These are phyloP conservation scores for Penicillium atrosanguineum DNA, from an alignment of 495 filamentous ascomycete species.

Conservation along the genomic window DNA sequence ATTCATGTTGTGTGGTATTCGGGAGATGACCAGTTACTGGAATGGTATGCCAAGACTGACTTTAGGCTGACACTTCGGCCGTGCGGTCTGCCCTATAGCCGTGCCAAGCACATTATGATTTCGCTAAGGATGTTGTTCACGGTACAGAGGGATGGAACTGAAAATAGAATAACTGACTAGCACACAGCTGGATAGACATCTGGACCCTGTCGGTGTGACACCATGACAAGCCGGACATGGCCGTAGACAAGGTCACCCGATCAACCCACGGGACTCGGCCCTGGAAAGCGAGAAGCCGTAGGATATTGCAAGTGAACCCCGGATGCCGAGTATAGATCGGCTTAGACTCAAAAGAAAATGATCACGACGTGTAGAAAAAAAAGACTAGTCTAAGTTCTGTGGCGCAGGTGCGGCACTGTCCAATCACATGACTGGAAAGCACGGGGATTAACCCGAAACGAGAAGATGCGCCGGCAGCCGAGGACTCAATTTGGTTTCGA, in stretches of 20 bases:
- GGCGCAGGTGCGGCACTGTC: conserved; percentile 1
- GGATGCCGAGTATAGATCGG: conserved; percentile 5
- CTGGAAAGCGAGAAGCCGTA: background rate
- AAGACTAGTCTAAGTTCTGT: conserved; percentile 1
- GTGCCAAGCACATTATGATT: background rate
- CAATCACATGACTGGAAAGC: background rate
- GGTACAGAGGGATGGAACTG: background rate
- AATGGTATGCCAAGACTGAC: background rate
- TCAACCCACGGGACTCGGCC: conserved; percentile 12
- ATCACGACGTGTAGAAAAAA: background rate
- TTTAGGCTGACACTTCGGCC: background rate
- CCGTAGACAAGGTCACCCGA: conserved; percentile 7
- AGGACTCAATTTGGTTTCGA: background rate
- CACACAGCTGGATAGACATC: too few species aligned
- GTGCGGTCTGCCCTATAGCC: background rate
- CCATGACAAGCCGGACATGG: background rate
- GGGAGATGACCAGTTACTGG: conserved; percentile 5
- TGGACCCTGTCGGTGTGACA: too few species aligned
- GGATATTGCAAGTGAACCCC: background rate
- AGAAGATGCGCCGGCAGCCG: conserved; percentile 13
- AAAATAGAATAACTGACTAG: background rate
- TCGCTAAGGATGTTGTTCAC: background rate
- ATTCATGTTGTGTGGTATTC: background rate
- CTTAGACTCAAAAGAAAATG: background rate
- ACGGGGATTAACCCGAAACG: conserved; percentile 5